Evolutionary conservation across 257 asterid species (phyloP).

Genomic region (Lithospermum erythrorhizon): DNA sequence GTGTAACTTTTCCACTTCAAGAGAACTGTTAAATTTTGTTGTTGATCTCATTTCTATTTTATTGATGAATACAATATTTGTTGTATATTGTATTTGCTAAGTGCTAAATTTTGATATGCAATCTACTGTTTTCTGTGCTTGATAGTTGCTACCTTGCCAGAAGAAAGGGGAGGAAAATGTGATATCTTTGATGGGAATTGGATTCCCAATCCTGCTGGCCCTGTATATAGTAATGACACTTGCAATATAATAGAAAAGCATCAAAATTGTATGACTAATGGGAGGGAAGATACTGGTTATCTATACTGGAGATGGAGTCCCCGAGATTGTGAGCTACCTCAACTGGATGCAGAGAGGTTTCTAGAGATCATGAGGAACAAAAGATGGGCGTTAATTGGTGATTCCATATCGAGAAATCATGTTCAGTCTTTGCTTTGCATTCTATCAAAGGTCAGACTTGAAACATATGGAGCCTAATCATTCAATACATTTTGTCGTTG

Average conservation of each 20-base stretch:
- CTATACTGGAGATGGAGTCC: conserved; percentile 88
- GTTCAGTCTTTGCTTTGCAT: conserved; percentile 63
- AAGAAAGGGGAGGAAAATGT: conserved; percentile 32
- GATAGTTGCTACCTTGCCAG: conserved; percentile 4
- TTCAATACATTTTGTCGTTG: neutral
- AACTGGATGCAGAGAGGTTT: conserved; percentile 35
- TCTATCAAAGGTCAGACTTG: conserved; percentile 46
- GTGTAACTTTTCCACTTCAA: too few relatives aligned
- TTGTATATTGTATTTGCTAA: neutral
- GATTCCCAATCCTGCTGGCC: conserved; percentile 50
- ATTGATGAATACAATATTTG: neutral
- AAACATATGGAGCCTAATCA: neutral
- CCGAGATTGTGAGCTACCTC: conserved; percentile 44
- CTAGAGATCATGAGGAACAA: conserved; percentile 59
- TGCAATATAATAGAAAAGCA: conserved; percentile 55
- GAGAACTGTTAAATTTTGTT: too few relatives aligned
- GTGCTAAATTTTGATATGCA: neutral
- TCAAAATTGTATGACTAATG: conserved; percentile 68
- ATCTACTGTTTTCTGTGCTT: too few relatives aligned
- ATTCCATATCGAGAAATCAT: conserved; percentile 76
- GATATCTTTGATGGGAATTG: conserved; percentile 61
- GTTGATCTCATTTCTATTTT: too few relatives aligned
- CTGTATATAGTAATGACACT: conserved; percentile 50
- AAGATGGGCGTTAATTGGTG: conserved; percentile 66
- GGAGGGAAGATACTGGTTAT: conserved; percentile 57